Conservation (phyloP, 306 rosid species). For the Spatholobus suberectus region DNA sequence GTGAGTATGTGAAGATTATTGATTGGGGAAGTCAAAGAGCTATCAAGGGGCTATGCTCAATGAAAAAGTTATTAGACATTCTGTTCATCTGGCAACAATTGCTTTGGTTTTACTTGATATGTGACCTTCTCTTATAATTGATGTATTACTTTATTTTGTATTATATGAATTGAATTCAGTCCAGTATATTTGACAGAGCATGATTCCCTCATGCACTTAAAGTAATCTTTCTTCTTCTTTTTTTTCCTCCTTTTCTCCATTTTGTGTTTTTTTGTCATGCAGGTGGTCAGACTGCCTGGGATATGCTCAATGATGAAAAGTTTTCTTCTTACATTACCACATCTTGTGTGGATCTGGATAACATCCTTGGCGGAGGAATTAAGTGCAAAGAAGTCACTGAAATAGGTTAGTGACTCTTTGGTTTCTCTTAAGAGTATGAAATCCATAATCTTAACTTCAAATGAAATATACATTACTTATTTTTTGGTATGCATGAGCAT, state of each 20-base stretch:
- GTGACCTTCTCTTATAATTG: neutral
- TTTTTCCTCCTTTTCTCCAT: neutral
- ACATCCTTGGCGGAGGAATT: conserved; percentile 91
- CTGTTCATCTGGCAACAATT: neutral
- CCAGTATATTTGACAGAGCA: neutral
- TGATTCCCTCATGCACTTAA: neutral
- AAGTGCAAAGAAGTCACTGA: conserved; percentile 90
- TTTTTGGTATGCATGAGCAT: neutral
- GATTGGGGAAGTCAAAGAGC: neutral
- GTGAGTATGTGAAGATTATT: conserved; percentile 7
- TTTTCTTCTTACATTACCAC: conserved; percentile 68
- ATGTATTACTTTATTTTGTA: neutral
- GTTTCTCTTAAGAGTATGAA: conserved; percentile 3
- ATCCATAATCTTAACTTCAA: neutral
- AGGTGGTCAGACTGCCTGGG: conserved; percentile 96
- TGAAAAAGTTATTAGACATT: conserved; percentile 4
- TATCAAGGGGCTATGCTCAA: neutral
- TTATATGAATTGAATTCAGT: neutral
- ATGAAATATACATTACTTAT: conserved; percentile 10
- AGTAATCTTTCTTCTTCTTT: neutral
- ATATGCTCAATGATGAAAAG: conserved; percentile 81
- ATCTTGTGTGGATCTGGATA: conserved; percentile 79
- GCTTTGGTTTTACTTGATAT: neutral
- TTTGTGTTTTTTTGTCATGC: conserved; percentile 26
- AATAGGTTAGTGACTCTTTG: conserved; percentile 64